phyloP scores from a whole-genome alignment of 768 basidiomycete genomes.

The Austroboletus festivus region DNA sequence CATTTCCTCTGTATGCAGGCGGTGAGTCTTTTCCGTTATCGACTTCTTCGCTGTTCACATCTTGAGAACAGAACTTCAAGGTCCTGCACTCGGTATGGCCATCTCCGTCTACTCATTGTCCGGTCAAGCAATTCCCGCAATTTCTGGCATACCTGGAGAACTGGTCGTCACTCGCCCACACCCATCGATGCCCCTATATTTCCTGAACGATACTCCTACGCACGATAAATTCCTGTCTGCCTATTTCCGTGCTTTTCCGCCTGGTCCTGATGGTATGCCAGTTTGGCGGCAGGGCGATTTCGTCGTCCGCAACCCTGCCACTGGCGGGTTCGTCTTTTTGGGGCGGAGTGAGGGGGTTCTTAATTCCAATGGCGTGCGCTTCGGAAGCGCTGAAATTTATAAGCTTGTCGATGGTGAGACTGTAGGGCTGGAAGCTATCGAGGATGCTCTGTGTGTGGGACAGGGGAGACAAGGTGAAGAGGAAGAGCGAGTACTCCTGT shows the following conservation, averaged over 20 bases:
- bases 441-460: conserved; percentile 74
- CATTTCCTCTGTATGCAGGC: conserved; percentile 58
- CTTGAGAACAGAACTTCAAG: conserved; percentile 53
- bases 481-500: conserved; percentile 75
- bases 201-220: conserved; percentile 61
- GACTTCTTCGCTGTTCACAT: background rate
- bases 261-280: conserved; percentile 37
- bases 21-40: conserved; percentile 35
- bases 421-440: conserved; percentile 52
- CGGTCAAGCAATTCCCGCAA: conserved; percentile 59
- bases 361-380: conserved; percentile 79
- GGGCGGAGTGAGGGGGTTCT: conserved; percentile 72
- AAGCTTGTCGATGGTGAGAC: conserved; percentile 42
- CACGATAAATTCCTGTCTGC: conserved; percentile 55
- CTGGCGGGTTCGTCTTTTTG: conserved; percentile 58
- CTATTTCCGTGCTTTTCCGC: conserved; percentile 64
- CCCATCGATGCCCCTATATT: conserved; percentile 61
- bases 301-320: conserved; percentile 58
- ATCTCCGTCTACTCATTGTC: conserved; percentile 55
- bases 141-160: conserved; percentile 55
- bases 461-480: conserved; percentile 57
- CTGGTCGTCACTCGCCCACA: conserved; percentile 68
- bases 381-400: conserved; percentile 84
- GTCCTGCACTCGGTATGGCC: conserved; percentile 61
- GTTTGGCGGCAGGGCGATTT: conserved; percentile 73